phyloP scores from a whole-genome alignment of 2,329 filamentous ascomycete species.

The Myriosclerotinia scirpicola region DNA sequence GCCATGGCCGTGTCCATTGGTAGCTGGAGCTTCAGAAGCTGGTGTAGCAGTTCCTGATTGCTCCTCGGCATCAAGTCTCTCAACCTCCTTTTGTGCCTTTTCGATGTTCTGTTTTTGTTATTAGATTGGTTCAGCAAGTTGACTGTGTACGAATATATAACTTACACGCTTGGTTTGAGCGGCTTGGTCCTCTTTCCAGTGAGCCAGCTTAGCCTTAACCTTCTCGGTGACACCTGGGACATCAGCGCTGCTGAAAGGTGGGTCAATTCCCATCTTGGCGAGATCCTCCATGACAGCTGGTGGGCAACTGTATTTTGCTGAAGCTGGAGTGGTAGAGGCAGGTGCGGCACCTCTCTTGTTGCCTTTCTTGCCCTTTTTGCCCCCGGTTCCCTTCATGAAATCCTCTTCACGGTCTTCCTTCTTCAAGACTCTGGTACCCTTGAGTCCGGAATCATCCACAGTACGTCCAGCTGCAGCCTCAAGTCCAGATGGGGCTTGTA shows the following conservation, averaged over 20 bases:
- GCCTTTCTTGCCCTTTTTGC: conserved; percentile 86
- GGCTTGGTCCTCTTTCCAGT: conserved; percentile 90
- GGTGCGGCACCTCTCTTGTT: conserved; percentile 63
- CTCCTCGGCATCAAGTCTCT: conserved; percentile 74
- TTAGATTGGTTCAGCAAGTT: conserved; percentile 30
- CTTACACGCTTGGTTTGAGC: conserved; percentile 87
- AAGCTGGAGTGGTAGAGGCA: conserved; percentile 45
- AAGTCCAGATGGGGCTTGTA: conserved; percentile 68
- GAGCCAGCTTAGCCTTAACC: conserved; percentile 84
- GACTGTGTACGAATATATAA: conserved; percentile 7
- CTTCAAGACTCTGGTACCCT: conserved; percentile 78
- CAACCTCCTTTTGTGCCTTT: conserved; percentile 94
- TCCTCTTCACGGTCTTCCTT: conserved; percentile 94
- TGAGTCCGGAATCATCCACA: conserved; percentile 79
- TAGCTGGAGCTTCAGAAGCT: conserved; percentile 46
- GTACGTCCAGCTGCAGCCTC: conserved; percentile 77
- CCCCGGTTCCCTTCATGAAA: conserved; percentile 71
- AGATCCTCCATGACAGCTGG: conserved; percentile 92
- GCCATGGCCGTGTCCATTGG: conserved; percentile 52
- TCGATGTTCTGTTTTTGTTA: conserved; percentile 75
- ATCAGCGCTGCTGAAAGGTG: conserved; percentile 82
- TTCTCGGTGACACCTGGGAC: conserved; percentile 80
- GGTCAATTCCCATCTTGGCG: conserved; percentile 77
- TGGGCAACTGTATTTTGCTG: conserved; percentile 76
- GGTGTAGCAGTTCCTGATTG: conserved; percentile 43